Evolutionary conservation across 805 yeast genomes (phyloP).

Genomic region (Candida argentea): DNA sequence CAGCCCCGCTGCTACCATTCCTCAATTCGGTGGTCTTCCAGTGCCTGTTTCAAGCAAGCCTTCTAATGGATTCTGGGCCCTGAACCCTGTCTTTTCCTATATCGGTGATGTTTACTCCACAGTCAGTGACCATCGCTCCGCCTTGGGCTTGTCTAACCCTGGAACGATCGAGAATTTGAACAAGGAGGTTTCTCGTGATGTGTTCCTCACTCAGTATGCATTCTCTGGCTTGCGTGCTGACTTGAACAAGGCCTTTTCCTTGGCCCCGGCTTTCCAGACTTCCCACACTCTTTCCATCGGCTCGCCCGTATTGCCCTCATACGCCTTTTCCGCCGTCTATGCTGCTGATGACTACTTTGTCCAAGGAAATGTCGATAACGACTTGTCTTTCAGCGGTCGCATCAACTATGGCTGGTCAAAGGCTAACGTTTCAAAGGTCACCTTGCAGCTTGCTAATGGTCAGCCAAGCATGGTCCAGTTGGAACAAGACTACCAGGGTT

Average conservation of each 20-base stretch:
- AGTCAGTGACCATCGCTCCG: constrained; percentile 66
- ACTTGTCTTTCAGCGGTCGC: constrained; percentile 77
- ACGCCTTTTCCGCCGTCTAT: constrained; percentile 82
- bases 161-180: constrained; percentile 55
- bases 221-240: constrained; percentile 97
- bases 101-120: constrained; percentile 65
- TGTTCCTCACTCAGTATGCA: constrained; percentile 77
- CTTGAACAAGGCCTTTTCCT: constrained; percentile 79
- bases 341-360: constrained; percentile 78
- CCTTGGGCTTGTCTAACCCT: constrained; percentile 80
- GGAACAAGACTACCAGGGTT: constrained; percentile 91
- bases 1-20: no score
- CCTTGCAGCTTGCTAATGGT: constrained; percentile 77
- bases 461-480: constrained; percentile 92
- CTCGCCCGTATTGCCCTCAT: constrained; percentile 75
- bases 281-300: constrained; percentile 90
- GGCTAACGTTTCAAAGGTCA: constrained; percentile 67
- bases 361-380: constrained; percentile 90
- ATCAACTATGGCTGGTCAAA: constrained; percentile 85
- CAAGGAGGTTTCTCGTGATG: constrained; percentile 82
- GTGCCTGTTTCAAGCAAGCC: no score
- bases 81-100: constrained; percentile 75
- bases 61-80: constrained; percentile 62
- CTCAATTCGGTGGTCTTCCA: no score
- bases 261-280: constrained; percentile 94